Conservation (phyloP, 768 basidiomycete species). For the Hydnomerulius pinastri region DNA sequence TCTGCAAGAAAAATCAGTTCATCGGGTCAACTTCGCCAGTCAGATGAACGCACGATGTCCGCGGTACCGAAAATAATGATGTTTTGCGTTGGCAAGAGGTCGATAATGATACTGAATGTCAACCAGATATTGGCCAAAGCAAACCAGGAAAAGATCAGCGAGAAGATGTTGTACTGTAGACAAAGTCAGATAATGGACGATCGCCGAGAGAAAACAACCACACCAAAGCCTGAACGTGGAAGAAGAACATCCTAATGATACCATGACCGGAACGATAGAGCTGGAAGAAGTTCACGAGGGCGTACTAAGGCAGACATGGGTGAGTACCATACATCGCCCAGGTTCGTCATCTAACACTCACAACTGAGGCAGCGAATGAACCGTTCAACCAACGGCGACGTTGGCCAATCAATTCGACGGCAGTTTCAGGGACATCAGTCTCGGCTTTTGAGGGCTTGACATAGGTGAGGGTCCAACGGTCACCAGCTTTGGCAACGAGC, state of each 20-base stretch:
- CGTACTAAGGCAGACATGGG: constrained; percentile 55
- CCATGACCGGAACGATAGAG: constrained; percentile 88
- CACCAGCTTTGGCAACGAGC: constrained; percentile 86
- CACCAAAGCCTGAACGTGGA: constrained; percentile 91
- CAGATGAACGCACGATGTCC: constrained; percentile 54
- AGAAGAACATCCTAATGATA: constrained; percentile 92
- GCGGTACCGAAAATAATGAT: constrained; percentile 73
- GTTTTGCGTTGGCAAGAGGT: constrained; percentile 62
- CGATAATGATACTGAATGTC: constrained; percentile 95
- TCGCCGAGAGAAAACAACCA: constrained; percentile 30
- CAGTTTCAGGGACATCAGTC: constrained; percentile 94
- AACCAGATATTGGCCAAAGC: constrained; percentile 91
- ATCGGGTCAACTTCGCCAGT: neutral
- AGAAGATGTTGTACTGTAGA: constrained; percentile 80
- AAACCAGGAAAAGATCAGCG: constrained; percentile 91
- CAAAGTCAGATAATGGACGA: constrained; percentile 4
- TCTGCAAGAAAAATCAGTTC: constrained; percentile 38
- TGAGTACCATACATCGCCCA: neutral
- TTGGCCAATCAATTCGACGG: constrained; percentile 90
- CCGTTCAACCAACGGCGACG: constrained; percentile 97
- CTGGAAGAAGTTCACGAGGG: constrained; percentile 89
- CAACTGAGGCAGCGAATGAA: constrained; percentile 90
- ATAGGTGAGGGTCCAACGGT: constrained; percentile 85
- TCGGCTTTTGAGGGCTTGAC: constrained; percentile 97
- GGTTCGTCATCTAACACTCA: constrained; percentile 38